Conservation (phyloP, 2,329 filamentous ascomycete genomes). For the Akanthomyces muscarius region DNA sequence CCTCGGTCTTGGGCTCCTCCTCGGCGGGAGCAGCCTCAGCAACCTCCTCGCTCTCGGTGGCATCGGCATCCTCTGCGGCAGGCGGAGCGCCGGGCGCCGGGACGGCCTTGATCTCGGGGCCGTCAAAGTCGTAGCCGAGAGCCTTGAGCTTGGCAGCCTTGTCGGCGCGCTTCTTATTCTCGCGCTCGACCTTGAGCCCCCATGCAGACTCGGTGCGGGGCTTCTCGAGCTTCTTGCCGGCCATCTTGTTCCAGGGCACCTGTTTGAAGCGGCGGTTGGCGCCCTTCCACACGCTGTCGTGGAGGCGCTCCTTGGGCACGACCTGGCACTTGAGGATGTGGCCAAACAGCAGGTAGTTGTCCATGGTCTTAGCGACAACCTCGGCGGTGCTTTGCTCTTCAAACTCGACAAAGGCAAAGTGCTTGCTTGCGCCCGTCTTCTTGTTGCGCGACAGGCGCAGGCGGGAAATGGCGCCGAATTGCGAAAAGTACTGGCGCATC, state of each 20-base stretch:
- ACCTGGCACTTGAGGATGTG: slow-evolving; percentile 87
- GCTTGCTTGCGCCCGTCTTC: slow-evolving; percentile 84
- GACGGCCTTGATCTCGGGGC: slow-evolving; percentile 62
- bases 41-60: slow-evolving; percentile 32
- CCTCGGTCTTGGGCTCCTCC: slow-evolving; percentile 32
- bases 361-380: slow-evolving; percentile 92
- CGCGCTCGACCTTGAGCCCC: slow-evolving; percentile 68
- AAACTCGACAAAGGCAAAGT: slow-evolving; percentile 95
- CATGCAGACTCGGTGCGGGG: slow-evolving; percentile 72
- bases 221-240: slow-evolving; percentile 68
- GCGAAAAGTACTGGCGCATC: slow-evolving; percentile 88
- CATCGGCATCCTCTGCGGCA: slow-evolving; percentile 30
- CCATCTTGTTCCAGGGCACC: slow-evolving; percentile 83
- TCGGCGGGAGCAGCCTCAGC: slow-evolving; percentile 32
- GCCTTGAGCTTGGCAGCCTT: slow-evolving; percentile 73
- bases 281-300: slow-evolving; percentile 81
- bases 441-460: slow-evolving; percentile 88
- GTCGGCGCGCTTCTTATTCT: slow-evolving; percentile 64
- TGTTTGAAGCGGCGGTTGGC: slow-evolving; percentile 86
- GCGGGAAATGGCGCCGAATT: slow-evolving; percentile 78
- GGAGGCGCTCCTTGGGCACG: slow-evolving; percentile 71
- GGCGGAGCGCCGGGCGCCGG: slow-evolving; percentile 37
- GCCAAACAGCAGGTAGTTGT: slow-evolving; percentile 93
- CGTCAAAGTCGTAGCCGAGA: slow-evolving; percentile 78
- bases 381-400: slow-evolving; percentile 71